These are phyloP conservation scores for Apiospora kogelbergensis DNA, from an alignment of 2,329 filamentous ascomycete species.

Conservation along the genomic window DNA sequence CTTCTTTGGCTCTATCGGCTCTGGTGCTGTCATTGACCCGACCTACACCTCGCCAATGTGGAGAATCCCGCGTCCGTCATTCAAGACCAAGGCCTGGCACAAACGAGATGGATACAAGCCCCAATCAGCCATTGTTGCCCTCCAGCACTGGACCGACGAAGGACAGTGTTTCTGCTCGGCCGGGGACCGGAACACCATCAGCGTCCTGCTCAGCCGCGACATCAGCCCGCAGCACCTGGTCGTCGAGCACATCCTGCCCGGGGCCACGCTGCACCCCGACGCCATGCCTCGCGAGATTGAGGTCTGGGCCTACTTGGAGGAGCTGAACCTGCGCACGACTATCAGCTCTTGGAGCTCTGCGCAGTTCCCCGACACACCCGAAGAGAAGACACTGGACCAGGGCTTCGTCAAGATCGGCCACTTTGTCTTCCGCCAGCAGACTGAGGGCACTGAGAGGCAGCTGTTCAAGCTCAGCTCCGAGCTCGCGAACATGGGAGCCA, in stretches of 20 bases:
- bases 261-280: constrained; percentile 60
- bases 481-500: constrained; percentile 45
- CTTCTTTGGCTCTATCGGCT: constrained; percentile 65
- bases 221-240: constrained; percentile 70
- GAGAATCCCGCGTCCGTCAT: constrained; percentile 29
- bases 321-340: constrained; percentile 40
- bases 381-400: constrained; percentile 29
- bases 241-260: constrained; percentile 68
- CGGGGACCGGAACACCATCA: constrained; percentile 41
- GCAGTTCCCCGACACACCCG: constrained; percentile 37
- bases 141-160: constrained; percentile 71
- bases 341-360: constrained; percentile 43
- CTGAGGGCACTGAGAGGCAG: constrained; percentile 46
- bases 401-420: constrained; percentile 58
- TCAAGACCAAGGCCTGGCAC: constrained; percentile 27
- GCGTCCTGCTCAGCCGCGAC: constrained; percentile 56
- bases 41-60: constrained; percentile 60
- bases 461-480: constrained; percentile 54
- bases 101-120: constrained; percentile 24
- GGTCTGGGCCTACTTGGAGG: constrained; percentile 62
- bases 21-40: constrained; percentile 66
- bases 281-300: constrained; percentile 69
- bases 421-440: constrained; percentile 52
- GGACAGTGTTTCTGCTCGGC: constrained; percentile 87
- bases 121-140: constrained; percentile 52